Base-by-base conservation (phyloP, 345 rosid species). In the Moricandia arvensis region DNA sequence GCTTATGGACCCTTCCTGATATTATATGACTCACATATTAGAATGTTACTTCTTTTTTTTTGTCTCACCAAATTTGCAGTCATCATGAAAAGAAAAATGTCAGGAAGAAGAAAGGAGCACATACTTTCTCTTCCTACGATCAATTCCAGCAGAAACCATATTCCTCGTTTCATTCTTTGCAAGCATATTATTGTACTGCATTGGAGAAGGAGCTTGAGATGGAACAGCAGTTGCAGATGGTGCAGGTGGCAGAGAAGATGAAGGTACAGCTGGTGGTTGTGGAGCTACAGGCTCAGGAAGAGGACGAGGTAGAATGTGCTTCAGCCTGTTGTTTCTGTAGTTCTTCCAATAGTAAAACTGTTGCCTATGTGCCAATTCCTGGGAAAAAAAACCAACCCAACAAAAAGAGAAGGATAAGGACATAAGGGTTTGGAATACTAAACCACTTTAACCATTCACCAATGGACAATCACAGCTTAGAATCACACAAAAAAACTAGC, bases 301-400 rank as follows among this genome's bases (percentile, higher is more conserved):
- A 63, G 93, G 89, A 82, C 92, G 87, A 7, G 97, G 98, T 81
- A 87, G 74, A 69, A 96, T 93, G 89, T 93, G 97, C 80, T 89
- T 93, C 82, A 96, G 76, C 65, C 97, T 79, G 77, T 96, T 96
- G 86, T 90, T 96, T 80, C 97, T 85, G 70, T 96, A 87, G 87
- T 96, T 96, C 86, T 96, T 96, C 99, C 98, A 96, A 77, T 79
- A 96, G 77, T 86, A 96, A 85, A 96, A 96, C 78, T 96, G 98
- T 80, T 93, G 98, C 74, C 99, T 85, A 82, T 96, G 99, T 2
- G 90, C 89, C 87, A 93, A 71, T 78, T 96, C 99, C 99, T 96
- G 79, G n/a, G 15, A 80, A 16, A 1, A 47, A 6, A 1, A 0
- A 8, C 57, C 1, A 37, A 67, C 37, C 11, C 29, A 61, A 60